A percentile compares a stretch with the other conserved stretches of the same genome.
These are phyloP conservation scores for Salix brachista DNA, from an alignment of 345 rosid species.

Conservation along the genomic window DNA sequence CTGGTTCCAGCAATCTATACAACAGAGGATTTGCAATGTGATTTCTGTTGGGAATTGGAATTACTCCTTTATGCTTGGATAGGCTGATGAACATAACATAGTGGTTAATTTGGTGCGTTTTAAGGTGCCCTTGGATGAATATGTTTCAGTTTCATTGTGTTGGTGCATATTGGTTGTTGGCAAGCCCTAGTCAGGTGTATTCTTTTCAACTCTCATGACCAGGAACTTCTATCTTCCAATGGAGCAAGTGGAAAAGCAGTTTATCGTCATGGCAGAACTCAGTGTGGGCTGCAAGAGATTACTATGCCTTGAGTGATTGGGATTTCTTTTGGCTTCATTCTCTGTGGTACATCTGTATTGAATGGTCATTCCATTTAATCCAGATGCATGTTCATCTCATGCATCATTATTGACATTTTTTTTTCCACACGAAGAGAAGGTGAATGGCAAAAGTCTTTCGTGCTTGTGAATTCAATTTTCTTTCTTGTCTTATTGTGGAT, in stretches of 20 bases:
- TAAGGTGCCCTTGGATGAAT: background rate
- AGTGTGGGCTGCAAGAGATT: background rate
- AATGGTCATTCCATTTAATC: background rate
- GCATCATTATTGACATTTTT: background rate
- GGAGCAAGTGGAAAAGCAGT: background rate
- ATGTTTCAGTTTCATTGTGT: background rate
- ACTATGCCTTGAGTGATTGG: background rate
- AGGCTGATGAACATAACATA: background rate
- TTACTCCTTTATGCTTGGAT: conserved; percentile 4
- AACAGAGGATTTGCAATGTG: conserved; percentile 47
- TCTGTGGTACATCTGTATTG: background rate
- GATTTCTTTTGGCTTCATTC: background rate
- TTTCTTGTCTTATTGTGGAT: background rate
- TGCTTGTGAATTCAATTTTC: background rate
- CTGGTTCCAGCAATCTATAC: conserved; percentile 40
- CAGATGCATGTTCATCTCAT: background rate
- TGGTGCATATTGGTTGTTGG: background rate
- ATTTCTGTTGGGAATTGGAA: conserved; percentile 11
- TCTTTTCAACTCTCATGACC: background rate
- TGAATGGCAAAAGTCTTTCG: background rate
- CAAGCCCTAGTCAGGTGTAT: background rate
- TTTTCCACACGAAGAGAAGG: background rate
- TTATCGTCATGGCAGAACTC: background rate
- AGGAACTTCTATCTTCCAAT: background rate
- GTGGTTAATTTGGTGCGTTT: background rate